Base-by-base conservation (phyloP, 305 asterid species). In the Galium porrigens region DNA sequence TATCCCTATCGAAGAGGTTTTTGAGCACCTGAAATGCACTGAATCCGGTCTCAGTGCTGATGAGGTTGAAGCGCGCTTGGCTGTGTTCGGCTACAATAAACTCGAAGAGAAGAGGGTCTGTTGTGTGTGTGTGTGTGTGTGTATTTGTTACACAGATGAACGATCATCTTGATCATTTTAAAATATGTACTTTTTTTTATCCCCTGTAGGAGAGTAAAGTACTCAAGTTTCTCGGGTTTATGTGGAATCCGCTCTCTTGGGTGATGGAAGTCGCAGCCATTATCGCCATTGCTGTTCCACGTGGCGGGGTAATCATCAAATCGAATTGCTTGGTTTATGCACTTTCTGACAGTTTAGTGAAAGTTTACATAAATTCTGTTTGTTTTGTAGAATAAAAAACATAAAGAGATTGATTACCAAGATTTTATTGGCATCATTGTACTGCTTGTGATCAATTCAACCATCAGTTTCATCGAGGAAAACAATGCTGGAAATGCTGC, bases 201-300 rank as follows among this genome's bases (percentile, higher is more conserved):
- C 42, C 10, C 1, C 4, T 15, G 4, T 12, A 12, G 52, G 52
- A 46, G 52, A 46, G 52, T 46, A n/a, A 46, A 46, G 68, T 83
- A 18, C 74, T 79, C 62, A 83, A 83, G 72, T 81, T 83, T 73
- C 70, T 81, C 65, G 86, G 86, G 20, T 83, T 83, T 66, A 83
- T 83, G 89, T 83, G 89, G 86, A 83, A 83, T 56, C 86, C 89
- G 36, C 74, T 83, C 27, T 83, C 89, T 25, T 81, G 86, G 89
- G 89, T 83, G 49, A 81, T 83, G 89, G 85, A 83, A 79, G 86
- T 83, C 11, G 89, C 89, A 32, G 85, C 89, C 20, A 29, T 83
- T 64, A 74, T 83, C 78, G 86, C 86, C 56, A 77, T 83, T 58
- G 77, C 70, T 66, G 81, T 83, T 70, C 83, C 89, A 32, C 84